Percentiles rank a stretch among this genome's conserved stretches.
Evolutionary conservation across 352 stramenopile species (phyloP).

Genomic region (Phytophthora hibernalis): DNA sequence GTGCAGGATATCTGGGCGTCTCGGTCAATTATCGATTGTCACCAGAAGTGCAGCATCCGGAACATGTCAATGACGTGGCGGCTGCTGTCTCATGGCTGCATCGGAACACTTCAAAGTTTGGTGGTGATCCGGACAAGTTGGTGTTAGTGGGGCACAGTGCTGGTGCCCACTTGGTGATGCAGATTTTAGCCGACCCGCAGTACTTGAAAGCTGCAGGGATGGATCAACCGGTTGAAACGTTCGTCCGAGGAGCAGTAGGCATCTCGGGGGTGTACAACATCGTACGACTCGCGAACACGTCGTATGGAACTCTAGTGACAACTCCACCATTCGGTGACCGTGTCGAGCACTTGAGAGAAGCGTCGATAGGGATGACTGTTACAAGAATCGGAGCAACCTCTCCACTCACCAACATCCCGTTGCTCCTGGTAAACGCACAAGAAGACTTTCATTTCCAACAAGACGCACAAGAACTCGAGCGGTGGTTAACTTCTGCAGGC

Average conservation of each 20-base stretch:
- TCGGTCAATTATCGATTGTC: constrained; percentile 87
- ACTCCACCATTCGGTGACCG: constrained; percentile 76
- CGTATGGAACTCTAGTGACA: constrained; percentile 71
- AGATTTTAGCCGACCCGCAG: constrained; percentile 64
- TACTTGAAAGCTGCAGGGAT: constrained; percentile 53
- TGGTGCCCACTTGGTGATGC: constrained; percentile 82
- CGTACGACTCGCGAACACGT: constrained; percentile 75
- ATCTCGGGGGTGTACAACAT: constrained; percentile 91
- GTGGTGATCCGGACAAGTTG: constrained; percentile 65
- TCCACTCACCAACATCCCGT: constrained; percentile 56
- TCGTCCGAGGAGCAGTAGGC: constrained; percentile 67
- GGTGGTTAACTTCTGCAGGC: constrained; percentile 62
- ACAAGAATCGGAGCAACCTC: constrained; percentile 45
- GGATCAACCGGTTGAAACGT: constrained; percentile 34
- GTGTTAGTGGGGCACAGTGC: constrained; percentile 80
- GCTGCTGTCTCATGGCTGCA: constrained; percentile 70
- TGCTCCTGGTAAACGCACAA: constrained; percentile 70
- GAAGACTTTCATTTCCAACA: constrained; percentile 88
- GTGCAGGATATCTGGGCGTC: constrained; percentile 60
- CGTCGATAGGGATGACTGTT: constrained; percentile 60
- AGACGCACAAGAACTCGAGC: constrained; percentile 68
- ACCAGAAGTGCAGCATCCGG: constrained; percentile 74
- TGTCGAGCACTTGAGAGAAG: constrained; percentile 74
- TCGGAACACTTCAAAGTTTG: constrained; percentile 77
- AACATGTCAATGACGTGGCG: constrained; percentile 72